A percentile compares a stretch with the other conserved stretches of the same genome.
These are phyloP conservation scores for Casuarina equisetifolia DNA, from an alignment of 306 rosid species.

Conservation along the genomic window DNA sequence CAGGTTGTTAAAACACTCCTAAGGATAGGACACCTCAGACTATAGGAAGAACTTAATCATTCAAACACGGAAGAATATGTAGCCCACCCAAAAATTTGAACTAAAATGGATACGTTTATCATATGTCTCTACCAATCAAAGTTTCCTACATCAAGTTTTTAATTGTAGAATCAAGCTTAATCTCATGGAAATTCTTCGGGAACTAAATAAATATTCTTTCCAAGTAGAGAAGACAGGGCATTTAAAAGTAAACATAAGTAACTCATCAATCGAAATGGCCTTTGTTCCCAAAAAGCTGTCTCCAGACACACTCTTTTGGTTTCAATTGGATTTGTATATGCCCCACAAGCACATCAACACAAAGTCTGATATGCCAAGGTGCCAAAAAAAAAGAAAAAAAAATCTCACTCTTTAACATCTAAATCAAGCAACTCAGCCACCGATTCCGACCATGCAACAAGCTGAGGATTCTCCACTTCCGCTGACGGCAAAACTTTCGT, in stretches of 20 bases:
- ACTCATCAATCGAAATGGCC: not conserved
- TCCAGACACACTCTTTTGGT: not conserved
- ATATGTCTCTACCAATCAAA: not conserved
- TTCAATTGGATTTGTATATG: not conserved
- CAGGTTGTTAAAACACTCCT: not conserved
- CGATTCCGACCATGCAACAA: constrained; percentile 75
- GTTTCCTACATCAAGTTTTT: not conserved
- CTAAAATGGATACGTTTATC: not conserved
- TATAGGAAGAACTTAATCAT: not conserved
- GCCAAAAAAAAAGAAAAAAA: constrained; percentile 14
- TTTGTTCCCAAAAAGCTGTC: not conserved
- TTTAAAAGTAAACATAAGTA: not conserved
- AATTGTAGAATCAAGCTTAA: not conserved
- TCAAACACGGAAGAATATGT: not conserved
- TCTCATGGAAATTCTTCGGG: not conserved
- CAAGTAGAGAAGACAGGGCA: not conserved
- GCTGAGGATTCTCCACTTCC: constrained; percentile 79
- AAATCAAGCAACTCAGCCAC: constrained; percentile 77
- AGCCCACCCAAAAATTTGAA: not conserved
- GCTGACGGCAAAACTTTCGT: constrained; percentile 73
- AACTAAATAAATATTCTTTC: not conserved
- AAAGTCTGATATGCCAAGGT: not conserved
- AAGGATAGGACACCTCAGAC: not conserved
- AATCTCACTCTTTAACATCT: constrained; percentile 77
- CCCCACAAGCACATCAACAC: constrained; percentile 2